A percentile compares a stretch with the other conserved stretches of the same genome.
phyloP scores from a whole-genome alignment of 2,329 filamentous ascomycete genomes.

The Diaporthe longicolla region DNA sequence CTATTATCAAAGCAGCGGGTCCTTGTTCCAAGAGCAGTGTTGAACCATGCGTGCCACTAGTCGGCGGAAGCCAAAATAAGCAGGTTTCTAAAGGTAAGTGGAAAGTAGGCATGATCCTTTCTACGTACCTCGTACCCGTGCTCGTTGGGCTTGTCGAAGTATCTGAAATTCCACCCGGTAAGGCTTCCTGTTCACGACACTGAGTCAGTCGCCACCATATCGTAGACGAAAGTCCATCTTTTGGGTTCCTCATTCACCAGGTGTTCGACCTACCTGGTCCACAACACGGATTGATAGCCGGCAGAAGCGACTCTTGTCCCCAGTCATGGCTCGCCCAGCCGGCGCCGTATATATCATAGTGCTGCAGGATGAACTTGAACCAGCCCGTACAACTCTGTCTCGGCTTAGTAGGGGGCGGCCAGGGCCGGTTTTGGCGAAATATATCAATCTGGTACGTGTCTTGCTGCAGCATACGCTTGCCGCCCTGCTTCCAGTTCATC shows the following conservation, averaged over 20 bases:
- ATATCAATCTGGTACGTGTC: constrained; percentile 15
- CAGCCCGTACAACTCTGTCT: constrained; percentile 9
- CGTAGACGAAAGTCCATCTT: background rate
- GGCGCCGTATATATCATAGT: constrained; percentile 24
- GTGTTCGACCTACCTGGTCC: background rate
- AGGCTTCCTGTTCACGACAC: constrained; percentile 21
- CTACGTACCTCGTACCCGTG: constrained; percentile 22
- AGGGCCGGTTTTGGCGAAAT: constrained; percentile 8
- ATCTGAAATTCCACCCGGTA: constrained; percentile 12
- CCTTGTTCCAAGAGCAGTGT: constrained; percentile 19
- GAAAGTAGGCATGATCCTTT: background rate
- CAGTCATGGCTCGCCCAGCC: constrained; percentile 12
- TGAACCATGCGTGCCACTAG: constrained; percentile 18
- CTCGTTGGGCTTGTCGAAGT: constrained; percentile 8
- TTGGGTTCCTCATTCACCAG: background rate
- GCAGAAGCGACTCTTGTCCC: constrained; percentile 9
- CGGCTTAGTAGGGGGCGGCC: constrained; percentile 6
- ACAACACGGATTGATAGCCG: constrained; percentile 19
- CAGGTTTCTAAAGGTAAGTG: background rate
- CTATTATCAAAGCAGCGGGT: constrained; percentile 9
- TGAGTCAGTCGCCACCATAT: constrained; percentile 2
- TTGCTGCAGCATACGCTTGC: constrained; percentile 17
- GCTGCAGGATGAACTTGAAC: constrained; percentile 4
- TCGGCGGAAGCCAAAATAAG: constrained; percentile 8
- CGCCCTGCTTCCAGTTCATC: constrained; percentile 23